These are phyloP conservation scores for Pseudonitzschia pungens DNA, from an alignment of 108 stramenopile species.

Conservation along the genomic window DNA sequence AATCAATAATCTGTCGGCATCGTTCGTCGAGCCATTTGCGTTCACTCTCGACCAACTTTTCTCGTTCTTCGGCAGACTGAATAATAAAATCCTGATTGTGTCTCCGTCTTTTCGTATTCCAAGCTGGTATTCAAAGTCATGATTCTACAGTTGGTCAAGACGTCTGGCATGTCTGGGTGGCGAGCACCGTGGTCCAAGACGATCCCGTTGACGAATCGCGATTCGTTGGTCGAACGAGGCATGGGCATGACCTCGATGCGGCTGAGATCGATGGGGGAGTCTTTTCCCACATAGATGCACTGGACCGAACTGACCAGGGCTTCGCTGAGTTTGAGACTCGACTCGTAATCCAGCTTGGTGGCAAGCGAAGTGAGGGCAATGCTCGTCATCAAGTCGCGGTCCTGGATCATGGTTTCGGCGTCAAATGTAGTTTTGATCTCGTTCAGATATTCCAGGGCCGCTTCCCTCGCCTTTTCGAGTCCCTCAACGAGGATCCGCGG, in stretches of 20 bases:
- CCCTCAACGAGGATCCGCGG: slow-evolving; percentile 97
- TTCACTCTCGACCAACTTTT: slow-evolving; percentile 97
- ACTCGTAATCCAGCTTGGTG: slow-evolving; percentile 92
- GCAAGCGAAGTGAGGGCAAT: slow-evolving; percentile 92
- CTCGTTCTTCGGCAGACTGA: slow-evolving; percentile 94
- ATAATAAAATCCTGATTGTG: slow-evolving; percentile 94
- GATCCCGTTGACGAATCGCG: slow-evolving; percentile 92
- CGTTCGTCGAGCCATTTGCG: slow-evolving; percentile 98
- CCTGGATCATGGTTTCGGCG: slow-evolving; percentile 41
- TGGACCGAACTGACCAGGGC: slow-evolving; percentile 93
- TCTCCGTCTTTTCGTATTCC: slow-evolving; percentile 99
- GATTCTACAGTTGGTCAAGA: slow-evolving; percentile 91
- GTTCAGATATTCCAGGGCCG: slow-evolving; percentile 82
- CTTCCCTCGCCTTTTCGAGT: slow-evolving; percentile 92
- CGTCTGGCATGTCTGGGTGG: slow-evolving; percentile 98
- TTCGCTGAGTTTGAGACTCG: slow-evolving; percentile 58
- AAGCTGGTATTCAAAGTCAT: slow-evolving; percentile 98
- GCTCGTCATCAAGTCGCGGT: slow-evolving; percentile 86
- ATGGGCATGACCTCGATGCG: slow-evolving; percentile 98
- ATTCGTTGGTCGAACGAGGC: slow-evolving; percentile 76
- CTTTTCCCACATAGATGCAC: slow-evolving; percentile 57
- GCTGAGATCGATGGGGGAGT: slow-evolving; percentile 89
- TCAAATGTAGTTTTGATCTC: slow-evolving; percentile 59
- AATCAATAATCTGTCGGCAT: slow-evolving; percentile 92
- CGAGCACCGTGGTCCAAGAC: slow-evolving; percentile 98